A percentile compares a stretch with the other conserved stretches of the same genome.
Conservation (phyloP, 2,329 filamentous ascomycete genomes). For the Myriosclerotinia duriaeana region DNA sequence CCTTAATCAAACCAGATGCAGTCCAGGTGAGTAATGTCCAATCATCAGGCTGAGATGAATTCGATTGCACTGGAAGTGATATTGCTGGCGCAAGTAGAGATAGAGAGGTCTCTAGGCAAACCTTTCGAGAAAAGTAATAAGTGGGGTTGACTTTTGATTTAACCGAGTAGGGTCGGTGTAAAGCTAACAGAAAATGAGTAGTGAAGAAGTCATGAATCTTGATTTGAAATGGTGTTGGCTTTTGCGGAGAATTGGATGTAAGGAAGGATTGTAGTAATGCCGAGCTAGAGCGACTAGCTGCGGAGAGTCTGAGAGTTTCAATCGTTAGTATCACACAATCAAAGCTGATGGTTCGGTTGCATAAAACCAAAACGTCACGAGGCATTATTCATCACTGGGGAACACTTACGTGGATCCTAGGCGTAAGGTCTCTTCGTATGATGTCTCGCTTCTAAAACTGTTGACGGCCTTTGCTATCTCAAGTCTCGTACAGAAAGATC, state of each 20-base stretch:
- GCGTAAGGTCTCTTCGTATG: constrained; percentile 50
- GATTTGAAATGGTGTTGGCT: constrained; percentile 29
- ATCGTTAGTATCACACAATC: background rate
- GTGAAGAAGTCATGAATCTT: constrained; percentile 54
- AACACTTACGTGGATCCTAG: constrained; percentile 44
- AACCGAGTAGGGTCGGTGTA: constrained; percentile 52
- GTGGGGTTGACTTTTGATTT: constrained; percentile 47
- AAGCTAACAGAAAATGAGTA: constrained; percentile 54
- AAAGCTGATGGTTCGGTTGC: background rate
- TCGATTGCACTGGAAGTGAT: constrained; percentile 9
- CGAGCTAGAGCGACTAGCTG: constrained; percentile 10
- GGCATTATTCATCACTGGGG: constrained; percentile 34
- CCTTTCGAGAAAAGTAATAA: constrained; percentile 52
- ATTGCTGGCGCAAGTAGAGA: constrained; percentile 24
- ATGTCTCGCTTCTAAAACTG: constrained; percentile 45
- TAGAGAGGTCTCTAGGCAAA: constrained; percentile 47
- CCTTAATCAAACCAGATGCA: background rate
- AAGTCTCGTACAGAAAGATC: constrained; percentile 48
- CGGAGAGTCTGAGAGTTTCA: background rate
- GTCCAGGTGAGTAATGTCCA: constrained; percentile 13
- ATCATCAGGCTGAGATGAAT: constrained; percentile 7
- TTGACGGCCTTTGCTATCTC: constrained; percentile 49
- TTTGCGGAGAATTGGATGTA: background rate
- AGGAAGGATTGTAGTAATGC: constrained; percentile 16
- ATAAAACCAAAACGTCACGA: background rate